Evolutionary conservation across 1,284 basidiomycete genomes (phyloP), one percentile per base, ranked within the genome.

Genomic region (Calocybe gambosa): DNA sequence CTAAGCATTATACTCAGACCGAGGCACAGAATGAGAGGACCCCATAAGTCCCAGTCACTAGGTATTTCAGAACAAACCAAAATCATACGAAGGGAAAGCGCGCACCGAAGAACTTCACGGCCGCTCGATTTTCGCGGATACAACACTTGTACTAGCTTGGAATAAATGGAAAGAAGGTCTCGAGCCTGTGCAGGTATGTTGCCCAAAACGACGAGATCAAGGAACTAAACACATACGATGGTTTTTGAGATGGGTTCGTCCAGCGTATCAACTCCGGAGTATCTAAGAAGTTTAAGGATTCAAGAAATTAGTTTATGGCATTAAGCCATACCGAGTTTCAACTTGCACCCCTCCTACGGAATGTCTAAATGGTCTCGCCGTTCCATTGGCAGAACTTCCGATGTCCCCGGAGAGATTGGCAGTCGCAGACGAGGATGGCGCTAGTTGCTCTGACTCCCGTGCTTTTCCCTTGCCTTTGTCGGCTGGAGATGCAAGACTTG

Each of bases 21-120:
- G 47, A 96, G 73, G 59, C 89, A 94, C 44, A 96, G 77, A 31
- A 95, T 76, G 5, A 96, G 74, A 8, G 93, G 93, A 1, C 93
- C 93, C 93, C 93, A 97, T 29, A 97, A 74, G 65, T 97, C 93
- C 93, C 93, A 97, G 59, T 96, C 93, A 53, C 90, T 90, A 56
- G 9, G 42, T 21, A 15, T n/a, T 36, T 35, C 18, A 7, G 3
- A 18, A 21, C 8, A 12, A 20, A 5, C 6, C 31, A 3, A 34
- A 15, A n/a, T 16, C 15, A 13, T 34, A 15, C n/a, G 23, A 21
- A 12, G 2, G 18, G 26, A 12, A 9, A 20, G 37, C 45, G 52
- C 73, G 49, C 43, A 88, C 89, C 77, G 76, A 20, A 93, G 66
- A 3, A 92, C 86, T 65, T 91, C 89, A 47, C 86, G 78, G n/a